Base-by-base conservation (phyloP, 2,329 filamentous ascomycete species). In the Aureobasidium pullulans region DNA sequence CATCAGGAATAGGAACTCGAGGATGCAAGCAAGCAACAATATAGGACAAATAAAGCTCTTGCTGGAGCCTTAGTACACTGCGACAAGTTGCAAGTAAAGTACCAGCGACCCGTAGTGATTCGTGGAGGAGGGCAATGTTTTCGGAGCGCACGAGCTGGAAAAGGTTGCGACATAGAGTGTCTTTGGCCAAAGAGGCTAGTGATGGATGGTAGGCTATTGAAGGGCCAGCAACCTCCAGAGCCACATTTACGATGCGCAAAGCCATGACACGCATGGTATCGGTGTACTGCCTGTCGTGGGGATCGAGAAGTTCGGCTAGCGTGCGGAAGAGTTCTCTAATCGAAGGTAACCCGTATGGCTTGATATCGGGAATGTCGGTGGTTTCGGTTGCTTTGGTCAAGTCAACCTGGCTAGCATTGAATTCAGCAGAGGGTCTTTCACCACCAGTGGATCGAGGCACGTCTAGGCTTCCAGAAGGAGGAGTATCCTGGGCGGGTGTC, bases 181-280 rank as follows among this genome's bases (percentile, higher is more conserved):
- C 93, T 71, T 96, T 91, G 0, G 94, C 94, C 59, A 99, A 82
- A 4, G 83, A 84, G 10, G 93, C 92, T 54, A 99, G 77, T 60
- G 88, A 90, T 6, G 93, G 92, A 71, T 99, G 94, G 63, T 89
- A 88, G 50, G 92, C 90, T 69, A 99, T 96, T 7, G 92, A 96
- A 4, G 94, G 93, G 0, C 94, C 94, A 1, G 94, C 91, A 60
- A 99, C 93, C 74, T 99, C 94, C 23, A 99, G 82, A 1, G 94
- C 94, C 46, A 99, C 94, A 71, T 99, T 94, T 59, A 99, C 94
- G 64, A 99, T 97, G 44, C 94, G 85, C 64, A 99, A 77, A 16
- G 94, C 94, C 92, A 99, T 99, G 42, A 99, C 90, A 66, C 93
- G 85, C 87, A 97, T 94, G 1, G 90, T 87, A 70, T 99, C 94